Conservation (phyloP, 2,329 filamentous ascomycete species). For the Aspergillus uvarum region DNA sequence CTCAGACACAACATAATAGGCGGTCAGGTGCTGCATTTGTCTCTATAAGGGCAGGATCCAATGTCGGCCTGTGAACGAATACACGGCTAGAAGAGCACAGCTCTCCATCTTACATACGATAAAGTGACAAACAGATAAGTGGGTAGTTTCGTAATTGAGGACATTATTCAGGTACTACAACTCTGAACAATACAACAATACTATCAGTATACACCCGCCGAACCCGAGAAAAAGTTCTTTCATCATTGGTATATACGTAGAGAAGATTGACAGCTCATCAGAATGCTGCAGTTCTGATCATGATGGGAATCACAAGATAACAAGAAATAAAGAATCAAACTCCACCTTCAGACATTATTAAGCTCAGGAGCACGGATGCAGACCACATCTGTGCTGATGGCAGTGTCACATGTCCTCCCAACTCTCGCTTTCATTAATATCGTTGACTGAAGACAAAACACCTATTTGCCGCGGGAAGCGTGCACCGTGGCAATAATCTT, state of each 20-base stretch:
- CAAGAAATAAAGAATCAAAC: constrained; percentile 1
- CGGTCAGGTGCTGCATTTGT: too few species aligned
- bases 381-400: background rate
- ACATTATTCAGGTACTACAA: too few species aligned
- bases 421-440: constrained; percentile 4
- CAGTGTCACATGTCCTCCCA: background rate
- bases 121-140: too few species aligned
- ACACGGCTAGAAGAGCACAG: too few species aligned
- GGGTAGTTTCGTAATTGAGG: too few species aligned
- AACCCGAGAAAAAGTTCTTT: background rate
- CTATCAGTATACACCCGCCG: background rate
- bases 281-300: constrained; percentile 2
- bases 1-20: too few species aligned
- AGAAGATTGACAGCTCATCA: background rate
- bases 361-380: background rate
- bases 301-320: constrained; percentile 7
- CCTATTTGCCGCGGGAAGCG: constrained; percentile 43
- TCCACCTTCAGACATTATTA: constrained; percentile 3
- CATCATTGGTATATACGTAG: background rate
- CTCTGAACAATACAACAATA: too few species aligned
- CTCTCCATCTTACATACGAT: too few species aligned
- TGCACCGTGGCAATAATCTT: constrained; percentile 86
- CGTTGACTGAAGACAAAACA: constrained; percentile 4
- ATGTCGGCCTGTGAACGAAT: too few species aligned
- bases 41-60: too few species aligned